Percentiles rank a stretch among this genome's conserved stretches.
These are phyloP conservation scores for Dryas octopetala DNA, from an alignment of 306 rosid genomes.

Conservation along the genomic window DNA sequence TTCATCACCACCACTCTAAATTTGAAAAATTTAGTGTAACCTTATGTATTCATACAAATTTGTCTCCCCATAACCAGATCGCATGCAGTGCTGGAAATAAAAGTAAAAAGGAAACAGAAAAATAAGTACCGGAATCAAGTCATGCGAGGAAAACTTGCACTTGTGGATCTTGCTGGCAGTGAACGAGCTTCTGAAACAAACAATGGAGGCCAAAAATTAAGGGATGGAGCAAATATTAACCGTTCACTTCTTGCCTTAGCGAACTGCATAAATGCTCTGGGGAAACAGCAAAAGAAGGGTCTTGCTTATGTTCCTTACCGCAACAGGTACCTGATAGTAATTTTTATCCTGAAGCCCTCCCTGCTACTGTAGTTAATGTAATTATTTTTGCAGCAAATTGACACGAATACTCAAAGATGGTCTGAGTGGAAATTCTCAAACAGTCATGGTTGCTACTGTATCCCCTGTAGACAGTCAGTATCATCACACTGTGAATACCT, in stretches of 20 bases:
- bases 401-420: constrained; percentile 68
- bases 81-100: constrained; percentile 66
- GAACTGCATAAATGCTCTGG: constrained; percentile 66
- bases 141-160: constrained; percentile 61
- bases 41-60: background rate
- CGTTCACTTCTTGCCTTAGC: constrained; percentile 71
- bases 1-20: background rate
- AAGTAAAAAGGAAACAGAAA: constrained; percentile 55
- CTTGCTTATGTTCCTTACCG: constrained; percentile 70
- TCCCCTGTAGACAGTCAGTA: constrained; percentile 54
- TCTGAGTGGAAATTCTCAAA: constrained; percentile 67
- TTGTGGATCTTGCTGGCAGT: constrained; percentile 69
- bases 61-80: constrained; percentile 38
- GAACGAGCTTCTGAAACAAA: constrained; percentile 64
- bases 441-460: constrained; percentile 63
- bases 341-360: constrained; percentile 8
- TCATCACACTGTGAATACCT: constrained; percentile 60
- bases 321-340: constrained; percentile 44
- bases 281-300: constrained; percentile 65
- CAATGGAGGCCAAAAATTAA: constrained; percentile 53
- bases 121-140: constrained; percentile 58
- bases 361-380: constrained; percentile 26
- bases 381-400: constrained; percentile 51
- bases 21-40: background rate
- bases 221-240: constrained; percentile 71